These are phyloP conservation scores for Exserohilum turcica DNA, from an alignment of 2,329 filamentous ascomycete species.

Conservation along the genomic window DNA sequence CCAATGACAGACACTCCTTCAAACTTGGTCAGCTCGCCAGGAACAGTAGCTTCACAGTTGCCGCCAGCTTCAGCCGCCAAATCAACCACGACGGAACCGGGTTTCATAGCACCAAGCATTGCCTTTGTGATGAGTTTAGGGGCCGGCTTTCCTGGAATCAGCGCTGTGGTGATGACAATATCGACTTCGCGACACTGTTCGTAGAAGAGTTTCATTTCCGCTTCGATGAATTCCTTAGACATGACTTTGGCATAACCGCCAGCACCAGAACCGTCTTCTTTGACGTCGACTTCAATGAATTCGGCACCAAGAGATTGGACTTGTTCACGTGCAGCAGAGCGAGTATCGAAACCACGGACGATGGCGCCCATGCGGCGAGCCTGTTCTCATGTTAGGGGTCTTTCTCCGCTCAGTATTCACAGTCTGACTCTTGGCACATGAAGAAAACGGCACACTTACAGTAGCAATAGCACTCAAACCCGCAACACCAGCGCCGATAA, in stretches of 20 bases:
- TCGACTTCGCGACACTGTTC: conserved; percentile 87
- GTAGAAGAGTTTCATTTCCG: conserved; percentile 90
- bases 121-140: conserved; percentile 83
- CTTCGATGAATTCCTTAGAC: conserved; percentile 91
- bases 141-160: conserved; percentile 83
- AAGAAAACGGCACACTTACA: conserved; percentile 44
- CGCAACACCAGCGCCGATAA: conserved; percentile 89
- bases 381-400: conserved; percentile 33
- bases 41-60: conserved; percentile 81
- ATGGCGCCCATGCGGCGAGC: conserved; percentile 86
- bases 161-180: conserved; percentile 89
- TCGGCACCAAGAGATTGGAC: conserved; percentile 89
- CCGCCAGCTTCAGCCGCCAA: conserved; percentile 85
- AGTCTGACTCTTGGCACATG: too few relatives aligned
- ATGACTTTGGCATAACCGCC: conserved; percentile 93
- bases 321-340: conserved; percentile 84
- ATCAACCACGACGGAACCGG: conserved; percentile 86
- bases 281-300: conserved; percentile 82
- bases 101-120: conserved; percentile 85
- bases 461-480: conserved; percentile 88
- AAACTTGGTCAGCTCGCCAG: conserved; percentile 71
- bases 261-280: conserved; percentile 82
- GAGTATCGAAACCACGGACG: conserved; percentile 88
- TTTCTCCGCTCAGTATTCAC: too few relatives aligned
- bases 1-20: conserved; percentile 85